Base-by-base conservation (phyloP, 2,329 filamentous ascomycete species). In the Aspergillus latus region DNA sequence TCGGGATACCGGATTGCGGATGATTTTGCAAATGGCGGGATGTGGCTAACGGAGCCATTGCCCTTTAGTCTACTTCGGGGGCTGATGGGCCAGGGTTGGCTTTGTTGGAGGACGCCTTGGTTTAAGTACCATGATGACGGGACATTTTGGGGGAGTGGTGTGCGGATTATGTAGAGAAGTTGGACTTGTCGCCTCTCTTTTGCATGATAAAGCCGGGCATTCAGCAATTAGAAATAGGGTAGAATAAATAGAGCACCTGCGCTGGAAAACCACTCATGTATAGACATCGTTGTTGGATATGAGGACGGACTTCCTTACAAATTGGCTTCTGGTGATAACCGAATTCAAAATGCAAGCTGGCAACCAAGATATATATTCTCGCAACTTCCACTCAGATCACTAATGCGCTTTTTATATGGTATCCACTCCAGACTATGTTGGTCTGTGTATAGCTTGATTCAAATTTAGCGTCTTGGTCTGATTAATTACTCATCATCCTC, bases 1-100 rank as follows among this genome's bases (percentile, higher is more conserved):
- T 93, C 89, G 0, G 82, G 82, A 0, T 78, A 78, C 40, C 70
- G 86, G 36, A 79, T 96, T n/a, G 78, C 85, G 9, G 85, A 96
- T 67, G 92, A 97, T 66, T 86, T 96, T 68, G 82, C 87, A 0
- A 79, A 81, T 9, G 82, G 85, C 0, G 91, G 90, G 0, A 66
- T 96, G 0, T 96, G 89, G 89, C 72, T 95, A 11, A 85, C 85
- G 59, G 91, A 97, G 72, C 90, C 91, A 0, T 74, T 96, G n/a
- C 90, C 92, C 0, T 62, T 93, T 7, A 95, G 90, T 52, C 68
- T 82, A 0, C 67, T 92, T n/a, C 79, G 90, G 28, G 83, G 81
- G 1, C 34, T 92, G 13, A 87, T 88, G 0, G 83, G 81, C 0
- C 85, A 89, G 65, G 74, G 79, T 1, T 87, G 84, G 80, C 89